phyloP scores from a whole-genome alignment of 2,329 filamentous ascomycete species.

The Paracoccidioides lutzii region DNA sequence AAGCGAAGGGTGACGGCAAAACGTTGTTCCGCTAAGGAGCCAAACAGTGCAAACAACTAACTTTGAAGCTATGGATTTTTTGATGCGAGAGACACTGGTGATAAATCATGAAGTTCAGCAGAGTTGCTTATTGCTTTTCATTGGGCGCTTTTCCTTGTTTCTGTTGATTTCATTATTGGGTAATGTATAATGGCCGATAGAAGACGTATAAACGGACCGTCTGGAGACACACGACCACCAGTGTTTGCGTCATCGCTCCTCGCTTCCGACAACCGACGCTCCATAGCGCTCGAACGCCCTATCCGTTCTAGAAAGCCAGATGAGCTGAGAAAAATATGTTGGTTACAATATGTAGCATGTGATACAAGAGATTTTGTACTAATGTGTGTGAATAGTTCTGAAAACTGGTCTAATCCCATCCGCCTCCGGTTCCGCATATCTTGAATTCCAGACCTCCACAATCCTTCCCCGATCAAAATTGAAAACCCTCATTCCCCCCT shows the following conservation, averaged over 20 bases:
- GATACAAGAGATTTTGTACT: neutral
- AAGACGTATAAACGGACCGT: conserved; percentile 78
- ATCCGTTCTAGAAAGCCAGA: conserved; percentile 50
- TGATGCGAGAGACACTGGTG: no score
- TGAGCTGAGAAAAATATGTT: conserved; percentile 77
- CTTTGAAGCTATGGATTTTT: conserved; percentile 12
- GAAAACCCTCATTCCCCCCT: conserved; percentile 38
- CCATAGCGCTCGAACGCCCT: conserved; percentile 35
- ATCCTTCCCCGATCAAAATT: conserved; percentile 31
- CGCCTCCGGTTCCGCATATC: conserved; percentile 76
- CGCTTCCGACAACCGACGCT: conserved; percentile 35
- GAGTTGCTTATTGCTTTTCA: no score
- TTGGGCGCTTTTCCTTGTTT: neutral
- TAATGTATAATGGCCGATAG: conserved; percentile 57
- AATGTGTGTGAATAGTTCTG: conserved; percentile 46
- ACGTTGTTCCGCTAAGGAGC: neutral
- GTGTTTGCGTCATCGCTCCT: conserved; percentile 44
- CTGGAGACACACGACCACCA: conserved; percentile 61
- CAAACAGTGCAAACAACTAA: conserved; percentile 31
- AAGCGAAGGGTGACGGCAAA: neutral
- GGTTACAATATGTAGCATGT: conserved; percentile 23
- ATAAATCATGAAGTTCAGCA: no score
- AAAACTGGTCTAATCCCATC: conserved; percentile 88
- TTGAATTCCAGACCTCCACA: conserved; percentile 39
- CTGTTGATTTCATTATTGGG: neutral